Evolutionary conservation across 1,139 yeast species (phyloP), one percentile per base, ranked within the genome.

Genomic region (Hyphopichia wangnamkhiaoensis): DNA sequence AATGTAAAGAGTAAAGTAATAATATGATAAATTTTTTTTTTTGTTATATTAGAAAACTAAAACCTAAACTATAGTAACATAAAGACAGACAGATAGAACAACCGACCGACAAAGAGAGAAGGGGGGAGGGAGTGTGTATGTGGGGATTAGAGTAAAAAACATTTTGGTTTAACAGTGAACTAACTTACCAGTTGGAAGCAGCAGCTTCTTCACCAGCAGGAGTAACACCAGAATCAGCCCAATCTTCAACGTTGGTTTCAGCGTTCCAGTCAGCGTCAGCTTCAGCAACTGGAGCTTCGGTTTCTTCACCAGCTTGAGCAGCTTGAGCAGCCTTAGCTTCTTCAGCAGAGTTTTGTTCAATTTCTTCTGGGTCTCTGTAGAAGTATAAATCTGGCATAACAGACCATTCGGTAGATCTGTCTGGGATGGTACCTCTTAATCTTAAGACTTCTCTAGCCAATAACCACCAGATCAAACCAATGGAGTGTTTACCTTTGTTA

Each of bases 301-400:
- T 79, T 61, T 71, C 80, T 59, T 69, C 79, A 55, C 73, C 71
- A 54, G 66, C 76, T 56, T 68, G 74, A 53, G 66, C 64, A 58
- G 76, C 80, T 56, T 73, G 80, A 54, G 68, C 74, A 52, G 74
- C 70, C 61, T 77, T 79, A 59, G 76, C 69, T 58, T 76, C 80
- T 62, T 83, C 91, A 63, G 80, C 81, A 58, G 82, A 76, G 67
- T 82, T 78, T 71, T 84, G 89, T 79, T 89, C 96, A 75, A 86
- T 86, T 79, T 93, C 99, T 81, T 93, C 98, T 69, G 98, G 98
- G 80, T 93, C 97, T 85, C 99, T 93, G 98, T 93, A 93, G 91
- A 93, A 93, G 90, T 91, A 93, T 78, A 91, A 84, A 81, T 93
- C 99, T 77, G 98, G 98, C 98, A 93, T 94, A 72, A 93, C 94